A percentile compares a stretch with the other conserved stretches of the same genome.
phyloP scores from a whole-genome alignment of 371 early-diverging fungal species.

The Mortierella sp. region DNA sequence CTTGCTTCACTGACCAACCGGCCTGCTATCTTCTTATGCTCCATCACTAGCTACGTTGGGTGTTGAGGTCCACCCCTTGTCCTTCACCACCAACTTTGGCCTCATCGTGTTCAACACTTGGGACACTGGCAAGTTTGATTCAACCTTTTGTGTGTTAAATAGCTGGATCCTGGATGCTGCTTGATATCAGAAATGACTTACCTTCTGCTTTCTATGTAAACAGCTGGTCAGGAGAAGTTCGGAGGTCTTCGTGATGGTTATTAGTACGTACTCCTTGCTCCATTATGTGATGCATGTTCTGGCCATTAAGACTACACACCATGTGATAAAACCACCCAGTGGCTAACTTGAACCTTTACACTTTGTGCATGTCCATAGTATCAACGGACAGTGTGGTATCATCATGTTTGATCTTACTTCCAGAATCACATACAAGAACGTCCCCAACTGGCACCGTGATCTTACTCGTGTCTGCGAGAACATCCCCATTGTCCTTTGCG shows the following conservation, averaged over 20 bases:
- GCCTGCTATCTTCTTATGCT: constrained; percentile 17
- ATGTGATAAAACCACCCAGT: too few species aligned
- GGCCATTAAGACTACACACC: too few species aligned
- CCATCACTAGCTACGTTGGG: constrained; percentile 94
- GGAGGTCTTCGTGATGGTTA: constrained; percentile 99
- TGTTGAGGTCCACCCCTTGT: constrained; percentile 98
- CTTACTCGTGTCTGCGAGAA: constrained; percentile 99
- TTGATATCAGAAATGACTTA: too few species aligned
- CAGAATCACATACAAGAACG: constrained; percentile 99
- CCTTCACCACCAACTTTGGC: constrained; percentile 98
- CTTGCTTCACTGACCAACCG: constrained; percentile 1
- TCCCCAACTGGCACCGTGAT: constrained; percentile 99
- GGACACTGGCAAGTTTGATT: constrained; percentile 77
- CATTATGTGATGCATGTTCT: not conserved
- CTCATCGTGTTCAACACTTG: constrained; percentile 98
- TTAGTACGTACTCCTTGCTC: constrained; percentile 77
- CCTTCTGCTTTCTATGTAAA: not conserved
- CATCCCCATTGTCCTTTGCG: constrained; percentile 99
- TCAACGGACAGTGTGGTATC: constrained; percentile 99
- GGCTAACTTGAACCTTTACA: too few species aligned
- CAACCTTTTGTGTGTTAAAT: too few species aligned
- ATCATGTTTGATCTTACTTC: constrained; percentile 99
- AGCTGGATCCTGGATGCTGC: too few species aligned
- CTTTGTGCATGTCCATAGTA: constrained; percentile 61
- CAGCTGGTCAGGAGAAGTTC: constrained; percentile 99